Base-by-base conservation (phyloP, 2,329 filamentous ascomycete species). In the Curvularia sp. region DNA sequence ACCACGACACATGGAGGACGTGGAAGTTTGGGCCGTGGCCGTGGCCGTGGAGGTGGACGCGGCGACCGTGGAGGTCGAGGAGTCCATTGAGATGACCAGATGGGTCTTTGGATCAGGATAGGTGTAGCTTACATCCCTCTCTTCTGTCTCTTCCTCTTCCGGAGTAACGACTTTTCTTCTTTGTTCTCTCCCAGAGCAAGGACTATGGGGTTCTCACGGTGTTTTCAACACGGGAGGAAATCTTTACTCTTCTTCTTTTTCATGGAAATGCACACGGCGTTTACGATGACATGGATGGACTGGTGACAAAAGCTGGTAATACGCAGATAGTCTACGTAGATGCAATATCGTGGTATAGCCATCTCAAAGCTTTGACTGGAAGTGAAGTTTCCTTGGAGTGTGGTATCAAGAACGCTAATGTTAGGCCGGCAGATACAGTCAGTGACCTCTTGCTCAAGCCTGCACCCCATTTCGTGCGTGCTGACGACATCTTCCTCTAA, bases 51-150 rank as follows among this genome's bases (percentile, higher is more conserved):
- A 12, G 30, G 30, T 31, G 30, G 30, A 12, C 39, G 39, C 18
- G 57, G 57, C 9, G 53, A 47, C 10, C 38, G 48, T 2, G 33
- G 47, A 5, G 33, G 35, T 12, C 24, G n/a, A 1, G 57, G 54
- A 41, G 53, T 49, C 9, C 53, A 48, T 1, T 42, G 48, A 28
- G 5, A 30, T 3, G 31, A 31, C 9, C n/a, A 7, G 8, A n/a
- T 24, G 15, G n/a, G 15, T n/a, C 15, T n/a, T 46, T 18, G 15
- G 26, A 20, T 8, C n/a, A 2, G 24, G 26, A 6, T 5, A 6
- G 6, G 6, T 46, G 7, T 18, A 9, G 12, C 1, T 18, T 44
- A 28, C 24, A 15, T 28, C 42, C 13, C 15, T n/a, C 26, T 44
- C 5, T 28, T 30, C 15, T n/a, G 8, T 42, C 13, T 24, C 39